Conservation (phyloP, 2,329 filamentous ascomycete species). For the Pseudogymnoascus sp. region DNA sequence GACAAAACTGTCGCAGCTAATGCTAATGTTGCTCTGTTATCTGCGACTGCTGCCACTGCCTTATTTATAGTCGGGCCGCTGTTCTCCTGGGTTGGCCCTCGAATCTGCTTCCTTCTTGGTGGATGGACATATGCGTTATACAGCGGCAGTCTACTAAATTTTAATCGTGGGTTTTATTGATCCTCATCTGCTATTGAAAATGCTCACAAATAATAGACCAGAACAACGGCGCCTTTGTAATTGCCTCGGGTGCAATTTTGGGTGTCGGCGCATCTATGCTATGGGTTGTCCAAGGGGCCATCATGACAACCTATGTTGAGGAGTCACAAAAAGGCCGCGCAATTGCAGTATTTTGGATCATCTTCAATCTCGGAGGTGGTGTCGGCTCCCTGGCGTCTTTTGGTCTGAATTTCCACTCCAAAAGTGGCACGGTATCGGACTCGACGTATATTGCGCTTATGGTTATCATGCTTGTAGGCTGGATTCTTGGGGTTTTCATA, state of each 20-base stretch:
- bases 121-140: constrained; percentile 41
- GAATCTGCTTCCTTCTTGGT: constrained; percentile 36
- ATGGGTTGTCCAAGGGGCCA: constrained; percentile 73
- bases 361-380: constrained; percentile 84
- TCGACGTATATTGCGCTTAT: constrained; percentile 87
- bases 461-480: constrained; percentile 69
- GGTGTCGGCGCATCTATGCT: constrained; percentile 70
- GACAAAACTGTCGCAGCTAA: constrained; percentile 39
- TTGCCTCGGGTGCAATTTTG: constrained; percentile 55
- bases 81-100: constrained; percentile 36
- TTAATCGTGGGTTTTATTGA: constrained; percentile 29
- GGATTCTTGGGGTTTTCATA: constrained; percentile 60
- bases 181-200: not conserved
- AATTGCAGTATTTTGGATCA: constrained; percentile 87
- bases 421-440: constrained; percentile 48
- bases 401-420: constrained; percentile 60
- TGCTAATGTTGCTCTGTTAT: constrained; percentile 37
- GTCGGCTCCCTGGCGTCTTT: constrained; percentile 66
- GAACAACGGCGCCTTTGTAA: constrained; percentile 37
- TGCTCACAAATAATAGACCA: constrained; percentile 20
- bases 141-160: constrained; percentile 37
- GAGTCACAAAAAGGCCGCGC: constrained; percentile 77
- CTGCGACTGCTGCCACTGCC: constrained; percentile 36
- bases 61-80: constrained; percentile 39
- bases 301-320: constrained; percentile 81